A percentile compares a stretch with the other conserved stretches of the same genome.
Evolutionary conservation across 1,284 basidiomycete genomes (phyloP).

Genomic region (Bjerkandera adusta): DNA sequence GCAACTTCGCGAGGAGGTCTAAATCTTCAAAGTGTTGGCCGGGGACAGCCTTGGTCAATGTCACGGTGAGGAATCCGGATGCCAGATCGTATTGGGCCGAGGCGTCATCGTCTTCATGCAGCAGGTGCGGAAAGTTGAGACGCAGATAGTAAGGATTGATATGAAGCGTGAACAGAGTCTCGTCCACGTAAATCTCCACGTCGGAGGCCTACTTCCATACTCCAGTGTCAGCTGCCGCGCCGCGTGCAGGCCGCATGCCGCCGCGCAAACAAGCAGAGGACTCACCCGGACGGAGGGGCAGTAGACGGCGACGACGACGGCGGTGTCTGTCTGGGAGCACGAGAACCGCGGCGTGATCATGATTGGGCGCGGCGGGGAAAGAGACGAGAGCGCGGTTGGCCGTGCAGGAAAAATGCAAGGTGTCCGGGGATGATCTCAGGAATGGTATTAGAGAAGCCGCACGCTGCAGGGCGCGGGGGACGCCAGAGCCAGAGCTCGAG

Average conservation of each 20-base stretch:
- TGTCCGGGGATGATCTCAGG: not conserved
- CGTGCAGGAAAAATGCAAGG: not conserved
- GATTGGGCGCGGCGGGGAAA: conserved; percentile 8
- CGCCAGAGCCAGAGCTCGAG: no score
- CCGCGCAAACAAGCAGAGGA: conserved; percentile 36
- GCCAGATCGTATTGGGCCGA: conserved; percentile 71
- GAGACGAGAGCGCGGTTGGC: conserved; percentile 1
- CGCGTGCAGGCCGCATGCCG: conserved; percentile 13
- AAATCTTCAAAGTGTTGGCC: conserved; percentile 72
- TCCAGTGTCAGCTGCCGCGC: conserved; percentile 24
- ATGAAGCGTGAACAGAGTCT: conserved; percentile 67
- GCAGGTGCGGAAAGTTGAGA: conserved; percentile 61
- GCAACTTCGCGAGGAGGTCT: conserved; percentile 70
- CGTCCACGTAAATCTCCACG: conserved; percentile 74
- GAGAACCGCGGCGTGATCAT: conserved; percentile 84
- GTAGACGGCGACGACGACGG: conserved; percentile 62
- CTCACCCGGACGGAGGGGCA: conserved; percentile 80
- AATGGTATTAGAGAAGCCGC: conserved; percentile 3
- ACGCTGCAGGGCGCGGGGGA: conserved; percentile 4
- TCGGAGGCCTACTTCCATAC: conserved; percentile 62
- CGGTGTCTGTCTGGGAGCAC: conserved; percentile 63
- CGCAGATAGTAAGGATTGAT: conserved; percentile 81
- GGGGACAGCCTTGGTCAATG: conserved; percentile 60
- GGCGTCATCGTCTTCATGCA: conserved; percentile 66
- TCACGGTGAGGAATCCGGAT: conserved; percentile 68